A percentile compares a stretch with the other conserved stretches of the same genome.
phyloP scores from a whole-genome alignment of 208 protist genomes.

The Trypanosoma boissoni region DNA sequence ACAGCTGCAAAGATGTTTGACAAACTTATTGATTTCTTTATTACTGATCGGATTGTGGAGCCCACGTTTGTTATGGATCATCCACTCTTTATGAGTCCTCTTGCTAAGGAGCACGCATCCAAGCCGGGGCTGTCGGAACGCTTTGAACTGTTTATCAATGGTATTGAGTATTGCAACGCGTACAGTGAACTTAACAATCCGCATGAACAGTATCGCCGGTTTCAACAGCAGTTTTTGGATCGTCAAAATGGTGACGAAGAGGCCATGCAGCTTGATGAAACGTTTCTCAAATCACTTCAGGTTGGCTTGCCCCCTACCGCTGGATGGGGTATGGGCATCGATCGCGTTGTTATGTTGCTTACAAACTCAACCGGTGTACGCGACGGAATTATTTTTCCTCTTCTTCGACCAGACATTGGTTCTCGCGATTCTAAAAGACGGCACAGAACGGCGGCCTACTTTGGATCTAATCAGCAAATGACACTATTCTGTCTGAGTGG shows the following conservation, averaged over 20 bases:
- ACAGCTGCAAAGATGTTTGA: slow-evolving; percentile 91
- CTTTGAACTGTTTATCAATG: slow-evolving; percentile 96
- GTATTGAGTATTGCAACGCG: slow-evolving; percentile 95
- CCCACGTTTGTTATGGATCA: slow-evolving; percentile 96
- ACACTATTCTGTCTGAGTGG: slow-evolving; percentile 78
- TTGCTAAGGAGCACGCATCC: slow-evolving; percentile 85
- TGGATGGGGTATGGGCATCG: slow-evolving; percentile 96
- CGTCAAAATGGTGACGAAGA: slow-evolving; percentile 91
- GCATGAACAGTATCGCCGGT: slow-evolving; percentile 93
- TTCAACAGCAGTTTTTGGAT: slow-evolving; percentile 90
- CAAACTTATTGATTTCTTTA: slow-evolving; percentile 90
- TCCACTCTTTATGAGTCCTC: slow-evolving; percentile 91
- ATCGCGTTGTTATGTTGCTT: slow-evolving; percentile 93
- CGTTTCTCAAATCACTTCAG: slow-evolving; percentile 93
- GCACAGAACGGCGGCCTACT: slow-evolving; percentile 69
- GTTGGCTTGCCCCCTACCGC: slow-evolving; percentile 93
- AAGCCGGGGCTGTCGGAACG: slow-evolving; percentile 87
- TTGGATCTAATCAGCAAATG: slow-evolving; percentile 82
- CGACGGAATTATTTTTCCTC: slow-evolving; percentile 87
- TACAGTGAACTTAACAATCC: slow-evolving; percentile 98
- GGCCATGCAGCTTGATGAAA: slow-evolving; percentile 91
- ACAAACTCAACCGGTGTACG: slow-evolving; percentile 82
- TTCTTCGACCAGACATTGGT: slow-evolving; percentile 68
- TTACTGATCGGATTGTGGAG: slow-evolving; percentile 87
- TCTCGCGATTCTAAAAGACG: slow-evolving; percentile 78